phyloP scores from a whole-genome alignment of 768 basidiomycete species.

The Amanita subjunquillea region DNA sequence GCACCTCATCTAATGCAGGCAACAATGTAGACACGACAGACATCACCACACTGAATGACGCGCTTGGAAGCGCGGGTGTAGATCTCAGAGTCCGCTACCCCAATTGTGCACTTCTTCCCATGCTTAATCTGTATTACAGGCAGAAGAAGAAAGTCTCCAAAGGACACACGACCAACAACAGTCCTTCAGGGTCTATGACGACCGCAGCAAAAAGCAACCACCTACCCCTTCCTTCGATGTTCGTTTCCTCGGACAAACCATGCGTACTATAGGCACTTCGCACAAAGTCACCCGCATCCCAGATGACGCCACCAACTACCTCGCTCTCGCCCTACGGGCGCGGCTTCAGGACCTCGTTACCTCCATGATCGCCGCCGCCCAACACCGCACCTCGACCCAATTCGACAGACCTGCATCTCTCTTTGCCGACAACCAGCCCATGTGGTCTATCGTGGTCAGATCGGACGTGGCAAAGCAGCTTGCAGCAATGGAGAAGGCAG shows the following conservation, averaged over 20 bases:
- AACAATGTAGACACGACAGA: constrained; percentile 50
- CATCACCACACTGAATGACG: constrained; percentile 74
- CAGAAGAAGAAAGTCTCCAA: constrained; percentile 78
- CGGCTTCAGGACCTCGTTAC: constrained; percentile 63
- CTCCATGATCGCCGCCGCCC: constrained; percentile 56
- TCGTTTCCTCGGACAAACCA: constrained; percentile 49
- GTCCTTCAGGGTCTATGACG: constrained; percentile 58
- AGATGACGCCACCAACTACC: constrained; percentile 66
- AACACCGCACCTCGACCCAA: constrained; percentile 61
- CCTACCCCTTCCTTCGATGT: constrained; percentile 60
- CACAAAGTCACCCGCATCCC: constrained; percentile 61
- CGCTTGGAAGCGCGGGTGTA: constrained; percentile 78
- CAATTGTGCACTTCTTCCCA: constrained; percentile 3
- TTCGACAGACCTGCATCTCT: constrained; percentile 57
- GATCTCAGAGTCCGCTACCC: constrained; percentile 55
- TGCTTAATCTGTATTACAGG: constrained; percentile 30
- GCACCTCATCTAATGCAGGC: constrained; percentile 10
- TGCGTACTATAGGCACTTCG: constrained; percentile 55
- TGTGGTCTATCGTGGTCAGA: constrained; percentile 78
- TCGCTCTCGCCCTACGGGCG: constrained; percentile 69
- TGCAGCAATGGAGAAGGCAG: constrained; percentile 61
- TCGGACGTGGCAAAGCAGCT: constrained; percentile 76
- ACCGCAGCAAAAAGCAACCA: constrained; percentile 73
- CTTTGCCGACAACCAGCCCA: constrained; percentile 59
- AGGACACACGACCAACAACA: constrained; percentile 51